A percentile compares a stretch with the other conserved stretches of the same genome.
phyloP scores from a whole-genome alignment of 371 early-diverging fungal genomes.

The Haplosporangium sp. region DNA sequence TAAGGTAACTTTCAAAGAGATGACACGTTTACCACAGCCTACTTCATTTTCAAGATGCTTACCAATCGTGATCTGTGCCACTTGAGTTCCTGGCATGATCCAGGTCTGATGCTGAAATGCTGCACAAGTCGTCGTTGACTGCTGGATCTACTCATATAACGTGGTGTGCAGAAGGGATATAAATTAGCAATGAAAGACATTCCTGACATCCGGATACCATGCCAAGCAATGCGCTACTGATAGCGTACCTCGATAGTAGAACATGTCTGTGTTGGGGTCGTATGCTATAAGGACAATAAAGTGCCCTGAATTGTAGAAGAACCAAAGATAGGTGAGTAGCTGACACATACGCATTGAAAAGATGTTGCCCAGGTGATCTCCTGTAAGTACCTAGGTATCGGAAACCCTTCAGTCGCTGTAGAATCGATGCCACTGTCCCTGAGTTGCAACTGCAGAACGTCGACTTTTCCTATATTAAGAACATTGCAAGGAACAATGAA shows the following conservation, averaged over 20 bases:
- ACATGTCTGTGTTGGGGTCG: constrained; percentile 70
- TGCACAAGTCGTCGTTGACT: constrained; percentile 67
- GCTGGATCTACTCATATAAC: constrained; percentile 66
- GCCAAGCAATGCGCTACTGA: background rate
- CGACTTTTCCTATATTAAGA: constrained; percentile 53
- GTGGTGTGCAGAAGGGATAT: background rate
- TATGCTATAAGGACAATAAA: constrained; percentile 80
- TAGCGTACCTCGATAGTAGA: constrained; percentile 72
- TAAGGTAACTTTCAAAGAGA: background rate
- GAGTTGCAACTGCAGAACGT: constrained; percentile 57
- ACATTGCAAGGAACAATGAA: background rate
- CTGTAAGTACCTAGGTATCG: constrained; percentile 59
- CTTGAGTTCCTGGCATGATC: constrained; percentile 68
- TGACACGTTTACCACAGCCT: background rate
- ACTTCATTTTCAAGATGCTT: constrained; percentile 1
- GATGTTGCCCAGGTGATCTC: background rate
- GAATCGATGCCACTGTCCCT: constrained; percentile 59
- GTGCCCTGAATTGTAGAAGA: constrained; percentile 64
- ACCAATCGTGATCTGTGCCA: constrained; percentile 84
- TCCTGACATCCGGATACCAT: no score
- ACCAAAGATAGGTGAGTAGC: background rate
- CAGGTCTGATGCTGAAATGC: constrained; percentile 66
- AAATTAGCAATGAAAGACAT: background rate
- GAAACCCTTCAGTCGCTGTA: constrained; percentile 61
- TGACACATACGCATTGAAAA: background rate